Evolutionary conservation across 345 rosid genomes (phyloP).

Genomic region (Salix brachista): DNA sequence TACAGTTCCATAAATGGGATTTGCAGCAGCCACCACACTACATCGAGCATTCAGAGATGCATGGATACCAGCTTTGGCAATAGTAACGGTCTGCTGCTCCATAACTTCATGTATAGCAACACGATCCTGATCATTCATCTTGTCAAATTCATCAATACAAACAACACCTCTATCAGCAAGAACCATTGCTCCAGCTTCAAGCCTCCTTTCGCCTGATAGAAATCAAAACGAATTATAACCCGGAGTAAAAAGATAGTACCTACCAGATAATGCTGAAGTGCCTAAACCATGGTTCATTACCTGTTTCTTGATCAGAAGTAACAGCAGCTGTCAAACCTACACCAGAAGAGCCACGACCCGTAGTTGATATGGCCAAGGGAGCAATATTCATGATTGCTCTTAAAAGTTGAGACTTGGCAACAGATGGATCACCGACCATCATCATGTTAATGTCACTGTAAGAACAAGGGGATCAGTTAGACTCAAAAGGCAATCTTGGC

Average conservation of each 20-base stretch:
- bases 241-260: not conserved
- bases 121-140: slow-evolving; percentile 98
- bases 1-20: slow-evolving; percentile 99
- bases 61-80: slow-evolving; percentile 99
- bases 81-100: slow-evolving; percentile 99
- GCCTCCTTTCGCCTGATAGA: slow-evolving; percentile 84
- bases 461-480: slow-evolving; percentile 1
- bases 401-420: slow-evolving; percentile 95
- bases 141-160: slow-evolving; percentile 97
- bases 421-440: slow-evolving; percentile 99
- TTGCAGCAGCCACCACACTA: slow-evolving; percentile 99
- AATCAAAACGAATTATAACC: slow-evolving; percentile 5
- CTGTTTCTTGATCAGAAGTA: slow-evolving; percentile 98
- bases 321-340: slow-evolving; percentile 99
- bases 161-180: slow-evolving; percentile 97
- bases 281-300: slow-evolving; percentile 28
- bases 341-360: slow-evolving; percentile 99
- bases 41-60: slow-evolving; percentile 97
- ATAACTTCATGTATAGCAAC: slow-evolving; percentile 99
- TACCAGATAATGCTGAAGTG: not conserved
- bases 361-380: slow-evolving; percentile 98
- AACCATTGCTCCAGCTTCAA: slow-evolving; percentile 99
- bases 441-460: slow-evolving; percentile 95
- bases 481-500: not conserved
- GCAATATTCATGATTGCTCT: slow-evolving; percentile 97